A percentile compares a stretch with the other conserved stretches of the same genome.
Conservation (phyloP, 345 rosid genomes). For the Arabidopsis suecica region DNA sequence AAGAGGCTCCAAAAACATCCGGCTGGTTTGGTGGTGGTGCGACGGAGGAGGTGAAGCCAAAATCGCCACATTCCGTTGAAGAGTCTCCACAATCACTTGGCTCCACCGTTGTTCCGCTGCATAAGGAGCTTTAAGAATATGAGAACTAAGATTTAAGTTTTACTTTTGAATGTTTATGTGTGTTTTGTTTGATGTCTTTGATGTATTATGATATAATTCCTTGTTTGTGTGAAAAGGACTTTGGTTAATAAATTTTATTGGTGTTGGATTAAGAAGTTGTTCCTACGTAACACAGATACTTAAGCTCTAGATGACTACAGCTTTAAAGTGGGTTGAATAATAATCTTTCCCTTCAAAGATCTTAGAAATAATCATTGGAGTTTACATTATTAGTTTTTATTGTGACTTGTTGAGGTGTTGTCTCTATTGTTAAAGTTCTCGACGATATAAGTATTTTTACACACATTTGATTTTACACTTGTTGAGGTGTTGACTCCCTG, state of each 20-base stretch:
- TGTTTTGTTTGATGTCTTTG: not conserved
- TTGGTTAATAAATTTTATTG: not conserved
- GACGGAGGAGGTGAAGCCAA: conserved; percentile 33
- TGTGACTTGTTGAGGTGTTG: no score
- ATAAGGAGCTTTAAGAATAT: conserved; percentile 11
- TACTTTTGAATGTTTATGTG: conserved; percentile 5
- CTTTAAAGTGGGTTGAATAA: no score
- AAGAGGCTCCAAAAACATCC: conserved; percentile 23
- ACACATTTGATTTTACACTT: no score
- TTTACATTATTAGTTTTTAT: no score
- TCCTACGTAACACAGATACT: no score
- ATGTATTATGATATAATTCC: conserved; percentile 11
- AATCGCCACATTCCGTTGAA: conserved; percentile 21
- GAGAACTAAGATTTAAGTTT: conserved; percentile 15
- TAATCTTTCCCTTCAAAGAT: no score
- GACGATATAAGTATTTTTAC: no score
- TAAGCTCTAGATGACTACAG: no score
- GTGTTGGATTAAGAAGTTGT: no score
- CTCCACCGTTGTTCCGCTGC: conserved; percentile 24
- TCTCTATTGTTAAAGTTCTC: no score
- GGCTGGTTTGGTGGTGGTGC: conserved; percentile 49
- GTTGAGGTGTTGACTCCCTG: no score
- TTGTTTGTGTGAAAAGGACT: conserved; percentile 1
- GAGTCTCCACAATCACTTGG: conserved; percentile 37
- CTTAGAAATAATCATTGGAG: not conserved